phyloP scores from a whole-genome alignment of 805 yeast species.

The Ascoidea asiatica region DNA sequence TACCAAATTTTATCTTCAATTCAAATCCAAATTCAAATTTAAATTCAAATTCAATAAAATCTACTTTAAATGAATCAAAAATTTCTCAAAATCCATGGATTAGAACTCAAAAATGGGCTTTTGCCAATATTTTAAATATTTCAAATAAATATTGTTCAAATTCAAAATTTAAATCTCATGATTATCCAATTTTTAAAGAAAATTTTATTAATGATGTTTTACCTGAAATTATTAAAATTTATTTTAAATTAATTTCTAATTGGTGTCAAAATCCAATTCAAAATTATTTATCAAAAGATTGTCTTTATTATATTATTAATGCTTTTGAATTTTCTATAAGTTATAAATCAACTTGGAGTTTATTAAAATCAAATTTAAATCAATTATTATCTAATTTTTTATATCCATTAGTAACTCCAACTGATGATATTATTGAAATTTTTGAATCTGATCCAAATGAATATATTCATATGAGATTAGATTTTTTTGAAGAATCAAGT shows the following conservation, averaged over 20 bases:
- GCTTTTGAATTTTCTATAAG: slow-evolving; percentile 51
- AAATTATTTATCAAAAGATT: slow-evolving; percentile 54
- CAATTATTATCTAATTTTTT: slow-evolving; percentile 58
- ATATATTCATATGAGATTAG: slow-evolving; percentile 64
- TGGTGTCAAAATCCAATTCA: slow-evolving; percentile 48
- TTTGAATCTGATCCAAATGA: slow-evolving; percentile 85
- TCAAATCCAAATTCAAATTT: not conserved
- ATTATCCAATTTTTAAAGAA: slow-evolving; percentile 46
- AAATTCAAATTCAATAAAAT: not conserved
- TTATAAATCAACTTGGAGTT: slow-evolving; percentile 49
- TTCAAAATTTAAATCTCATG: slow-evolving; percentile 23
- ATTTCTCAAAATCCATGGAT: slow-evolving; percentile 45
- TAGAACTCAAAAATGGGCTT: slow-evolving; percentile 82
- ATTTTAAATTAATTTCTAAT: slow-evolving; percentile 50
- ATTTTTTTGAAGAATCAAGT: slow-evolving; percentile 41
- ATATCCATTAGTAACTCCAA: slow-evolving; percentile 63
- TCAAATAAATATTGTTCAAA: slow-evolving; percentile 57
- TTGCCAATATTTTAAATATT: slow-evolving; percentile 59
- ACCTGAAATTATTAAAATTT: slow-evolving; percentile 58
- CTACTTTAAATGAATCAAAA: slow-evolving; percentile 27
- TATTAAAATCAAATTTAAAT: slow-evolving; percentile 51
- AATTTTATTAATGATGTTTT: slow-evolving; percentile 44
- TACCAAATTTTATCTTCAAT: slow-evolving; percentile 34
- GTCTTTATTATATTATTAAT: slow-evolving; percentile 49
- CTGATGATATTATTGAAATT: slow-evolving; percentile 50